Conservation (phyloP, 2,329 filamentous ascomycete species). For the Lasiodiplodia gonubiensis region DNA sequence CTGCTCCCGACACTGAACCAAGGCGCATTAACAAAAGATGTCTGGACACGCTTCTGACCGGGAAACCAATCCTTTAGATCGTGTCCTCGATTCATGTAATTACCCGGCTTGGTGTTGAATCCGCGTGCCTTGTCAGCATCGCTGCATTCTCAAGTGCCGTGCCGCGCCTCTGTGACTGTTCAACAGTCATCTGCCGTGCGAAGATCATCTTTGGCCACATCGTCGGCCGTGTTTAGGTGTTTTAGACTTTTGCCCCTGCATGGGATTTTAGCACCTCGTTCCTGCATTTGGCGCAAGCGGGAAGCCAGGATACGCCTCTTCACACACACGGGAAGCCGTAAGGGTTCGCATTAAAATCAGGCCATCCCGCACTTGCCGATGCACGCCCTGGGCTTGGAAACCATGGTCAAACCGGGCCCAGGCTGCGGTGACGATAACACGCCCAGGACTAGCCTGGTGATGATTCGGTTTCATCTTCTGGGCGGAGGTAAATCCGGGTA, state of each 20-base stretch:
- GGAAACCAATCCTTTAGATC: too few relatives aligned
- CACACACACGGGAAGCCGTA: not conserved
- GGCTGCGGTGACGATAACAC: not conserved
- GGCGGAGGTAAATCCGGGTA: not conserved
- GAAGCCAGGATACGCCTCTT: not conserved
- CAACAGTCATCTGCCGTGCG: not conserved
- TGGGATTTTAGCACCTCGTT: not conserved
- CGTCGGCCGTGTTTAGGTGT: not conserved
- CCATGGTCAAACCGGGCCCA: not conserved
- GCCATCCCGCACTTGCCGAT: not conserved
- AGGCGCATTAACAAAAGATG: too few relatives aligned
- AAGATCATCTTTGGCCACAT: not conserved
- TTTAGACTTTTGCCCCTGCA: not conserved
- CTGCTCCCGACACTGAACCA: too few relatives aligned
- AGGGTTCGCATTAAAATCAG: not conserved
- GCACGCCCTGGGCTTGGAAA: not conserved
- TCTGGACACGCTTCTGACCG: too few relatives aligned
- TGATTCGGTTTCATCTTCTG: not conserved
- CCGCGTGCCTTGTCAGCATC: too few relatives aligned
- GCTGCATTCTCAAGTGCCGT: not conserved
- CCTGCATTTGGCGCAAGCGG: not conserved
- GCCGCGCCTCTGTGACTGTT: not conserved
- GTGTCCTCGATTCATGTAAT: too few relatives aligned
- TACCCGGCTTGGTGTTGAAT: too few relatives aligned
- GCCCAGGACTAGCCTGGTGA: not conserved